Conservation (phyloP, 495 filamentous ascomycete genomes). For the Chaetomium fimeti region DNA sequence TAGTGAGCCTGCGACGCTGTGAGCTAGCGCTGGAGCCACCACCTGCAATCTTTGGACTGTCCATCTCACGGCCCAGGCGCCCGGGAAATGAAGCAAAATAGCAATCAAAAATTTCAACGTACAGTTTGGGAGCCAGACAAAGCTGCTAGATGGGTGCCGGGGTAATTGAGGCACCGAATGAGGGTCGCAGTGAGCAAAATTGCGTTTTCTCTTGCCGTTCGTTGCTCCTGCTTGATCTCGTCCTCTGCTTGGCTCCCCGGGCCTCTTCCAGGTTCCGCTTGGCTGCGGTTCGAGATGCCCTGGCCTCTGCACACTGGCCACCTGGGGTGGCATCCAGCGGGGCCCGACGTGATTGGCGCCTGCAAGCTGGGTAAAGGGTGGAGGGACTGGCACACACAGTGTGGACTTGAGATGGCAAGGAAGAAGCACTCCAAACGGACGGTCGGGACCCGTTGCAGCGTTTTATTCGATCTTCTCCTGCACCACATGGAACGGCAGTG, state of each 20-base stretch:
- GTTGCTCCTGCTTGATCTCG: conserved; percentile 15
- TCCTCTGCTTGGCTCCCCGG: conserved; percentile 22
- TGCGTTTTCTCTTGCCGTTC: conserved; percentile 32
- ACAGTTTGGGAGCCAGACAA: conserved; percentile 17
- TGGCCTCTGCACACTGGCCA: conserved; percentile 13
- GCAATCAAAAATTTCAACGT: conserved; percentile 17
- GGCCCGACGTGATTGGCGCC: conserved; percentile 20
- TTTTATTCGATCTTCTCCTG: background rate
- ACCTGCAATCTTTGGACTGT: conserved; percentile 37
- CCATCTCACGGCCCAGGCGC: conserved; percentile 40
- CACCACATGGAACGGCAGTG: background rate
- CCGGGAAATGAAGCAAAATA: conserved; percentile 20
- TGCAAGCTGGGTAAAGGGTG: conserved; percentile 23
- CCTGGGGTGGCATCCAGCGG: conserved; percentile 17
- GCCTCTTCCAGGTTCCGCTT: background rate
- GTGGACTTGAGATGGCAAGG: conserved; percentile 7
- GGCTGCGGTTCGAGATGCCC: background rate
- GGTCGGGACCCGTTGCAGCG: background rate
- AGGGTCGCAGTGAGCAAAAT: conserved; percentile 32
- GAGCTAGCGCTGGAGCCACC: conserved; percentile 37
- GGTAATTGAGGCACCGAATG: conserved; percentile 32
- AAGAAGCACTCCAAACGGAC: background rate
- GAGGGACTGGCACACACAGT: conserved; percentile 31
- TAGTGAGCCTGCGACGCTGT: conserved; percentile 54
- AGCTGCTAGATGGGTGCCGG: conserved; percentile 15